These are phyloP conservation scores for Albatrellus ellisii DNA, from an alignment of 768 basidiomycete genomes.

Conservation along the genomic window DNA sequence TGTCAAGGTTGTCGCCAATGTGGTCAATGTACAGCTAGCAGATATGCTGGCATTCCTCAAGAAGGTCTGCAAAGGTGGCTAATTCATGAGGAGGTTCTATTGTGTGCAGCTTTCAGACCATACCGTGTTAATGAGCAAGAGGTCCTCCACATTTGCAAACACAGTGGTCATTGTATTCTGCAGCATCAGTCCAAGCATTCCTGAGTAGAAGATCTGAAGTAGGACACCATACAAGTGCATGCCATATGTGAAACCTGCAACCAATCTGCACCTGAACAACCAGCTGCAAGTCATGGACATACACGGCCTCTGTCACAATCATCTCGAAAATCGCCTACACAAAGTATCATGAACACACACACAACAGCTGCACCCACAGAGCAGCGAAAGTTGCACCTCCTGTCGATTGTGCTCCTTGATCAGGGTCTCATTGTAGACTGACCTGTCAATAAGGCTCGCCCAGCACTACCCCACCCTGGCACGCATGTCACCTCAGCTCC, in stretches of 20 bases:
- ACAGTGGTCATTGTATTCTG: conserved; percentile 68
- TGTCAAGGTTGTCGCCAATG: conserved; percentile 75
- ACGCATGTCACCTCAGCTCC: no score
- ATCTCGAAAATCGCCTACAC: conserved; percentile 83
- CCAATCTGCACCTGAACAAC: conserved; percentile 64
- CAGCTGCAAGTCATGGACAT: conserved; percentile 84
- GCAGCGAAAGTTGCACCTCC: conserved; percentile 53
- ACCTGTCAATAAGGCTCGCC: conserved; percentile 83
- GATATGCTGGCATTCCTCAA: conserved; percentile 79
- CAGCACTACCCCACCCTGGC: conserved; percentile 45
- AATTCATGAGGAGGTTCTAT: not conserved
- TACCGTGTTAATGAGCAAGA: conserved; percentile 80
- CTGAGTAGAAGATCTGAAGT: conserved; percentile 74
- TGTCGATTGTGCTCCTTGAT: conserved; percentile 72
- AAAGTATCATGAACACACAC: not conserved
- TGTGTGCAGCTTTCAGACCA: no score
- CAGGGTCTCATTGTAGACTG: conserved; percentile 72
- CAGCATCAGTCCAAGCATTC: conserved; percentile 58
- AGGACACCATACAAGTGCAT: not conserved
- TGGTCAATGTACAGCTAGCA: conserved; percentile 84
- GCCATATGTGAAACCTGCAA: not conserved
- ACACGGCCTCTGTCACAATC: conserved; percentile 80
- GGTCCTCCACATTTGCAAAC: conserved; percentile 90
- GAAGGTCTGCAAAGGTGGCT: conserved; percentile 41
- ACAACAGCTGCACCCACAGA: not conserved